Evolutionary conservation across 306 rosid species (phyloP).

Genomic region (Begonia peltatifolia): DNA sequence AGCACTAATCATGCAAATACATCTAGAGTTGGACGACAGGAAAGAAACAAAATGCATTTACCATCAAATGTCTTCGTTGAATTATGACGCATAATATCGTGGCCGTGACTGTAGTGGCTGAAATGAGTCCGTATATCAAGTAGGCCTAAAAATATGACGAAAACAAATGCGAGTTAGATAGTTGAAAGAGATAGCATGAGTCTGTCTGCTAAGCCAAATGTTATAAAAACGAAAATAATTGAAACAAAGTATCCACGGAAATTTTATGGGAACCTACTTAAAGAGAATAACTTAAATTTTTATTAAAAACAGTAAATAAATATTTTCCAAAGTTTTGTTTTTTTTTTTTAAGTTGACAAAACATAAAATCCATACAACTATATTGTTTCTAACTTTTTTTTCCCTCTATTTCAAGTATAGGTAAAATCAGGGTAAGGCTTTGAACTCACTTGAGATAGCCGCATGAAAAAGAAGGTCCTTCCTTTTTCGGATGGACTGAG

Average conservation of each 20-base stretch:
- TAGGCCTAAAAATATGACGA: constrained; percentile 37
- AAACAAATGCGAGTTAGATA: neutral
- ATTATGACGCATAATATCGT: constrained; percentile 69
- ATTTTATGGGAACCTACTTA: neutral
- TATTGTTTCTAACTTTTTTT: too few relatives aligned
- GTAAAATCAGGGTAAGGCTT: neutral
- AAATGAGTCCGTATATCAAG: constrained; percentile 53
- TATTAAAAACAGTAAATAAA: too few relatives aligned
- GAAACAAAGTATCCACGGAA: too few relatives aligned
- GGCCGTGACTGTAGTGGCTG: constrained; percentile 47
- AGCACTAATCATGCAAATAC: neutral
- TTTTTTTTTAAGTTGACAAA: too few relatives aligned
- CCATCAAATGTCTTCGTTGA: constrained; percentile 98
- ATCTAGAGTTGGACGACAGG: neutral
- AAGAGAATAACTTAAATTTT: neutral
- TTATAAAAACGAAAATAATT: too few relatives aligned
- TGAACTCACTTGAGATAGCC: constrained; percentile 61
- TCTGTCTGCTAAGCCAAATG: too few relatives aligned
- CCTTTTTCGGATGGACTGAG: constrained; percentile 16
- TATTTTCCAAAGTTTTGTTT: too few relatives aligned
- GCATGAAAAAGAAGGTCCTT: constrained; percentile 25
- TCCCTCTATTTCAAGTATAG: too few relatives aligned
- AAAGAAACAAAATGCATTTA: constrained; percentile 10
- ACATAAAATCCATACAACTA: too few relatives aligned
- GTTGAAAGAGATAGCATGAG: neutral